phyloP scores from a whole-genome alignment of 192 early-diverging fungal species.

The Spizellomyces sp. region DNA sequence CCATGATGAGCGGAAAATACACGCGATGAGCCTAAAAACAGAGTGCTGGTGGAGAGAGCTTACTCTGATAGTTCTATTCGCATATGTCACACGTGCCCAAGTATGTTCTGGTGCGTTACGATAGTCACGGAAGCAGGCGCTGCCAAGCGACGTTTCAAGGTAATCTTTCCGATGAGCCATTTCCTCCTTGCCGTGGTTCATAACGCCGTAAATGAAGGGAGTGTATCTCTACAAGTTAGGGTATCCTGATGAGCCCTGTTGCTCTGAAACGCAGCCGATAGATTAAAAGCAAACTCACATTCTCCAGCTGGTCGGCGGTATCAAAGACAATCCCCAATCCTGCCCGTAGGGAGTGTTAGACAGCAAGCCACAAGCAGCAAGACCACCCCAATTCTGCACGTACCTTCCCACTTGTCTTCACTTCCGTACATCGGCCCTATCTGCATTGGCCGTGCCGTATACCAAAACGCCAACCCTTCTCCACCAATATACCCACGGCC shows the following conservation, averaged over 20 bases:
- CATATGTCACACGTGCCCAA: constrained; percentile 63
- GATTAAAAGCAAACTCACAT: constrained; percentile 18
- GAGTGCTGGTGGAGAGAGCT: background rate
- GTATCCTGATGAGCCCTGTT: background rate
- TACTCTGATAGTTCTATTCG: constrained; percentile 51
- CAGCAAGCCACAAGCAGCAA: background rate
- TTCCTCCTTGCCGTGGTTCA: constrained; percentile 66
- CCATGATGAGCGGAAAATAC: background rate
- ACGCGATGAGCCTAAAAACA: background rate
- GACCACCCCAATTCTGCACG: background rate
- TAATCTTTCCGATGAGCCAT: constrained; percentile 49
- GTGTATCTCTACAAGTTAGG: constrained; percentile 38
- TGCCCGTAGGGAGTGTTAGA: constrained; percentile 21
- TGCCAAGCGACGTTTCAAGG: constrained; percentile 23
- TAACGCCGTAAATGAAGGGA: constrained; percentile 58
- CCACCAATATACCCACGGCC: constrained; percentile 68
- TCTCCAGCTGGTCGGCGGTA: constrained; percentile 40
- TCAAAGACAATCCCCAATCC: constrained; percentile 66
- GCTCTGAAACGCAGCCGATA: background rate
- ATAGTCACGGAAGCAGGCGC: constrained; percentile 67
- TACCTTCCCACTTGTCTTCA: constrained; percentile 66
- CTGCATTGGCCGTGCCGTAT: constrained; percentile 54
- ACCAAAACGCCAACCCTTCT: constrained; percentile 82
- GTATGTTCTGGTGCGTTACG: constrained; percentile 62
- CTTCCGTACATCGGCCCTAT: constrained; percentile 67